These are phyloP conservation scores for Pseudonitzschia multiseries DNA, from an alignment of 108 stramenopile species.

Conservation along the genomic window DNA sequence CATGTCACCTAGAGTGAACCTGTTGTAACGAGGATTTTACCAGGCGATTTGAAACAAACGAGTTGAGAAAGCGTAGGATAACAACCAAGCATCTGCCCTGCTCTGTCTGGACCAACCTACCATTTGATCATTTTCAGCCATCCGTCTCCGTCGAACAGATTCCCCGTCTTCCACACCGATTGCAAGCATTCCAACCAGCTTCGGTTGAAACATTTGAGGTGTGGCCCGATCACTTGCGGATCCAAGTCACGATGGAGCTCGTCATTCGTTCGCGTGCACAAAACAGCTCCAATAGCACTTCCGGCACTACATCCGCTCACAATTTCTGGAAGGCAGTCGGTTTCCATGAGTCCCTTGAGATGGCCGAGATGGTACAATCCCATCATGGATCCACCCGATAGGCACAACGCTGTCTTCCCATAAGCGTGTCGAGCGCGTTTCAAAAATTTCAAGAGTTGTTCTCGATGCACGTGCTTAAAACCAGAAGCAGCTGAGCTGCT, in stretches of 20 bases:
- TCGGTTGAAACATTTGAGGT: slow-evolving; percentile 66
- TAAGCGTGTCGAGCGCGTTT: slow-evolving; percentile 93
- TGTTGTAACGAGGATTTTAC: not conserved
- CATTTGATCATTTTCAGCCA: slow-evolving; percentile 73
- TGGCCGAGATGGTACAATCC: slow-evolving; percentile 95
- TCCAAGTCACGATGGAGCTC: slow-evolving; percentile 77
- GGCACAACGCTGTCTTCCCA: slow-evolving; percentile 93
- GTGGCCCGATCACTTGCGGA: slow-evolving; percentile 53
- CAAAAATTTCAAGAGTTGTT: slow-evolving; percentile 67
- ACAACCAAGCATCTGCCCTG: not conserved
- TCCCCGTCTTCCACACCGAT: slow-evolving; percentile 51
- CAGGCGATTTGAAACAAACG: not conserved
- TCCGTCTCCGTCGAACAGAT: slow-evolving; percentile 71
- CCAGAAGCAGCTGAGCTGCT: not conserved
- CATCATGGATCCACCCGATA: slow-evolving; percentile 93
- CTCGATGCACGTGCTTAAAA: slow-evolving; percentile 26
- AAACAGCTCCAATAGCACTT: slow-evolving; percentile 86
- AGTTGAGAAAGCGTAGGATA: not conserved
- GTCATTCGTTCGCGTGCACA: slow-evolving; percentile 90
- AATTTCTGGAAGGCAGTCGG: slow-evolving; percentile 87
- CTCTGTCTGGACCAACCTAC: slow-evolving; percentile 22
- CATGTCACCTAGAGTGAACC: slow-evolving; percentile 81
- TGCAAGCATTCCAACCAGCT: slow-evolving; percentile 65
- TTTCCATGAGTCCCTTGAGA: slow-evolving; percentile 79
- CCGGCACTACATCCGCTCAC: slow-evolving; percentile 96